A percentile compares a stretch with the other conserved stretches of the same genome.
Evolutionary conservation across 129 eudicot species (phyloP).

Genomic region (Ambrosia trifida): DNA sequence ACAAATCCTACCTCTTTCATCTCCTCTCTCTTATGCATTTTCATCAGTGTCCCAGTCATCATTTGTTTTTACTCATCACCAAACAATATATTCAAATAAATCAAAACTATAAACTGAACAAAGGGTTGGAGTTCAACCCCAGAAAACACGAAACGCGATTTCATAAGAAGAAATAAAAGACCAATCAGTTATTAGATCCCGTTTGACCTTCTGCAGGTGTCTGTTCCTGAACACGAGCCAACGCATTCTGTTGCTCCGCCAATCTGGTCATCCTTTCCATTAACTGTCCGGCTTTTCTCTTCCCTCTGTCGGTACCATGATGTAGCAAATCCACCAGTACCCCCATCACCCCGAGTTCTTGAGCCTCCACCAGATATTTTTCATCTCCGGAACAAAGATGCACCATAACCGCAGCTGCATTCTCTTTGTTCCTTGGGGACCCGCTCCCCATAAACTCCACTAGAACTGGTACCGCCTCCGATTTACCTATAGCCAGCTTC

Average conservation of each 20-base stretch:
- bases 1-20: slow-evolving; percentile 27
- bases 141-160: slow-evolving; percentile 5
- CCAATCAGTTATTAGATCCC: slow-evolving; percentile 8
- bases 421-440: slow-evolving; percentile 91
- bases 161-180: slow-evolving; percentile 26
- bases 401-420: slow-evolving; percentile 90
- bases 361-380: slow-evolving; percentile 61
- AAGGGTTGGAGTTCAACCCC: slow-evolving; percentile 17
- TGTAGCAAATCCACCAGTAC: slow-evolving; percentile 56
- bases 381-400: slow-evolving; percentile 80
- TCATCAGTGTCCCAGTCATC: slow-evolving; percentile 23
- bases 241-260: slow-evolving; percentile 59
- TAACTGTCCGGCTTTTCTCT: slow-evolving; percentile 76
- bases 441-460: slow-evolving; percentile 76
- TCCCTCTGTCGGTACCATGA: slow-evolving; percentile 88
- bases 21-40: slow-evolving; percentile 24
- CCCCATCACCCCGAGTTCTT: slow-evolving; percentile 67
- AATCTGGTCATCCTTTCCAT: slow-evolving; percentile 68
- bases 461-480: slow-evolving; percentile 75
- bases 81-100: slow-evolving; percentile 14
- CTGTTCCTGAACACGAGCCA: not conserved
- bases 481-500: slow-evolving; percentile 67
- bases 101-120: slow-evolving; percentile 35
- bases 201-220: slow-evolving; percentile 9
- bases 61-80: slow-evolving; percentile 24